These are phyloP conservation scores for Xylaria sp. DNA, from an alignment of 2,329 filamentous ascomycete genomes.

Conservation along the genomic window DNA sequence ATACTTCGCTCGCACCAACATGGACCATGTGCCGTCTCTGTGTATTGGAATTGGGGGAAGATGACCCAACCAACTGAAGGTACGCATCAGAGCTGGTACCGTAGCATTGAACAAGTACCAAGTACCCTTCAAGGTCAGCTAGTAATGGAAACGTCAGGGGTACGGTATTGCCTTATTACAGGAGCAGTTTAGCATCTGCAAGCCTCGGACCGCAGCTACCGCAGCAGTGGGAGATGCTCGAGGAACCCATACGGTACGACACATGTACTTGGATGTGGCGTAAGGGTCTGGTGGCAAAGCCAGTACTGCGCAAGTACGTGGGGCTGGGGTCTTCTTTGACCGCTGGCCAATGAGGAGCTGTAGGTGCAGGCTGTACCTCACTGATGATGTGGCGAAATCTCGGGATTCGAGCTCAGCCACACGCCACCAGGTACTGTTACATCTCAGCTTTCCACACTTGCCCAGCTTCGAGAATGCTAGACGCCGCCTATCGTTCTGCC, in stretches of 20 bases:
- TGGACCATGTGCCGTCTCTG: constrained; percentile 6
- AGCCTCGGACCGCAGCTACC: constrained; percentile 38
- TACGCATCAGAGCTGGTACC: constrained; percentile 1
- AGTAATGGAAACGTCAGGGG: constrained; percentile 11
- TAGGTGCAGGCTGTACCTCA: constrained; percentile 29
- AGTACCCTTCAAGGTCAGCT: background rate
- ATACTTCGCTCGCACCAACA: constrained; percentile 16
- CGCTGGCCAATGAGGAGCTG: constrained; percentile 18
- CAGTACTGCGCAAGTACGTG: constrained; percentile 18
- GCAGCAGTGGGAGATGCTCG: constrained; percentile 30
- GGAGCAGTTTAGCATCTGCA: constrained; percentile 33
- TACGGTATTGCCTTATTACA: constrained; percentile 23
- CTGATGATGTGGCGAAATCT: constrained; percentile 29
- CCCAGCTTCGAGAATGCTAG: background rate
- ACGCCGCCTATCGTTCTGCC: constrained; percentile 27
- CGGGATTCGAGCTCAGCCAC: constrained; percentile 34
- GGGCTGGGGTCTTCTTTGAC: background rate
- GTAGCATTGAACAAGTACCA: background rate
- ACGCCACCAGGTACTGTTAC: constrained; percentile 3
- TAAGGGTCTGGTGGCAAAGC: no score
- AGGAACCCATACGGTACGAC: background rate
- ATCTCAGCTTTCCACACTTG: constrained; percentile 14
- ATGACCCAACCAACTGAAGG: constrained; percentile 19
- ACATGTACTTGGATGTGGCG: background rate
- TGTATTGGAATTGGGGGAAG: background rate